Evolutionary conservation across 2,329 filamentous ascomycete genomes (phyloP), one percentile per base, ranked within the genome.

Genomic region (Fusarium pseudocircinatum): DNA sequence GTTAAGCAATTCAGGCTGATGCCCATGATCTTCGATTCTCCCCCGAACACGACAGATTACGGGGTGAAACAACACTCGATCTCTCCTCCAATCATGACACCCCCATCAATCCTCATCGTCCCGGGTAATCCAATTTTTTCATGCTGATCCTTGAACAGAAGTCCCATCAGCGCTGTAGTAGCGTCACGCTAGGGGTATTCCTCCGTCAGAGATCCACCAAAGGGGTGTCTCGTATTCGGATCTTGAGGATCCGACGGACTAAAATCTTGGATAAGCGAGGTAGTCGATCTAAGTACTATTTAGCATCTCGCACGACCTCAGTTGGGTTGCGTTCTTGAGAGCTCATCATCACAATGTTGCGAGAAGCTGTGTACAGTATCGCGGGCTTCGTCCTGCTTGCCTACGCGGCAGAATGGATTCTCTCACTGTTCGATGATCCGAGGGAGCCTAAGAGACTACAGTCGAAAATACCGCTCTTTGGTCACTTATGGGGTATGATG

Each of bases 401-500:
- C 10, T 76, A 73, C 4, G 60, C 61, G 9, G 18, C 40, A 44
- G 75, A 77, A 63, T 72, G 72, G 67, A 43, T 69, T 5, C 34
- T 77, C 4, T 61, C 57, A 0, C 46, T 77, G 1, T 70, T 73
- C 16, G 75, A 77, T 20, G 75, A 77, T 46, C 60, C 73, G 2
- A 47, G 69, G 1, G 75, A 77, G 14, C 75, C 75, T 1, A 67
- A 64, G 13, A 63, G 75, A 15, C 20, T 77, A 0, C 70, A 62
- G 5, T 47, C 73, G 2, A 63, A 40, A 15, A 59, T 77, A 16
- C 75, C 75, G 2, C 44, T 77, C 16, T 58, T 77, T 44, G 75
- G 75, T 1, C 75, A 77, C 13, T 8, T 76, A 2, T 37, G 73
- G 12, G 74, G 74, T 6, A 63, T 76, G 66, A 52, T 76, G 4